Evolutionary conservation across 176 grass and related monocot species (phyloP), one percentile per base, ranked within the genome.

Genomic region (Avena eriantha): DNA sequence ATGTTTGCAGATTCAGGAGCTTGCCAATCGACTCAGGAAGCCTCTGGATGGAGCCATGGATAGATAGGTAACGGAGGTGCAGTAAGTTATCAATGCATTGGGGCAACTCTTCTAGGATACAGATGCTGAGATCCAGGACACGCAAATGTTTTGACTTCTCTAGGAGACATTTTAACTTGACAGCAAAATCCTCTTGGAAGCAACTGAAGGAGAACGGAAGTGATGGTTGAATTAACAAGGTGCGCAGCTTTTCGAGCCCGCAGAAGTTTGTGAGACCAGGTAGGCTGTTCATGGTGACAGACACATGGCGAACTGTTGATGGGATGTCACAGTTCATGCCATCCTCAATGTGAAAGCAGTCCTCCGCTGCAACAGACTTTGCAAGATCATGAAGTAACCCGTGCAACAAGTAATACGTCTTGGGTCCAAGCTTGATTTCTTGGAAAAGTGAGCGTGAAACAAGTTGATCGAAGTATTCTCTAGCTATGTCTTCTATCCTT

Each of bases 31-130:
- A 68, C 18, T 82, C 45, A n/a, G 80, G 48, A n/a, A 88, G 39
- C 65, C 19, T 78, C 16, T 59, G 13, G 17, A 68, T 57, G 29
- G 71, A 15, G 60, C 41, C 23, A 77, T 18, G 45, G 64, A 83
- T n/a, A 71, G 46, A 61, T 65, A 88, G 39, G 80, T 88, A 83
- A 33, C 86, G 69, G 16, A 88, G 71, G 43, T 83, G 80, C 17
- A 77, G 12, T 24, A 68, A 55, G 11, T 76, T 35, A 51, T 26
- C 78, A 65, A 82, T 51, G 21, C 51, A 24, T 36, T 87, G 56
- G 7, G 86, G 79, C 33, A 88, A 83, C 9, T 55, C 39, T 18
- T 63, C 5, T 34, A 82, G 19, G 14, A 10, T 35, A 29, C n/a
- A 76, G 19, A 48, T 22, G 16, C 22, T 33, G 16, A 88, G 5